A percentile compares a stretch with the other conserved stretches of the same genome.
Conservation (phyloP, 768 basidiomycete species). For the Fomitopsis pulvina region DNA sequence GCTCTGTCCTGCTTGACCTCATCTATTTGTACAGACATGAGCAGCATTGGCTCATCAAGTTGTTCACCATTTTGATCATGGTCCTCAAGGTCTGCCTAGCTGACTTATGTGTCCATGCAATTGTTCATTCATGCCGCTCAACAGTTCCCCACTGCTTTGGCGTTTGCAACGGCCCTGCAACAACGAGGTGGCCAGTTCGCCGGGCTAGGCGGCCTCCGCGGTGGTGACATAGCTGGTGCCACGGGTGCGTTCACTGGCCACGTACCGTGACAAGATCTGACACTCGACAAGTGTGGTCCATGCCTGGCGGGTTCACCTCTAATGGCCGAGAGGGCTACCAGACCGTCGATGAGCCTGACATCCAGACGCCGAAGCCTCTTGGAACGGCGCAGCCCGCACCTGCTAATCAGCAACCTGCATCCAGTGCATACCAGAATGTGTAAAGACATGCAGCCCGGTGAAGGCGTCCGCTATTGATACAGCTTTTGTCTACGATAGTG, state of each 20-base stretch:
- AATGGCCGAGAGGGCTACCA: constrained; percentile 30
- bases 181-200: constrained; percentile 29
- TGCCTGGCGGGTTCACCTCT: constrained; percentile 37
- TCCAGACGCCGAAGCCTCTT: constrained; percentile 18
- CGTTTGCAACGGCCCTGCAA: constrained; percentile 27
- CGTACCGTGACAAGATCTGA: neutral
- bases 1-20: constrained; percentile 61
- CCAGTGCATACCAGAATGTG: constrained; percentile 28
- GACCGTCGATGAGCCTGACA: constrained; percentile 25
- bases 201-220: constrained; percentile 24
- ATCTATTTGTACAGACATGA: constrained; percentile 57
- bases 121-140: too few relatives aligned
- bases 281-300: constrained; percentile 33
- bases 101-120: too few relatives aligned
- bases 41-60: constrained; percentile 48
- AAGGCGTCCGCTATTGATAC: neutral
- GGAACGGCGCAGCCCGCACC: constrained; percentile 17
- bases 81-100: constrained; percentile 36
- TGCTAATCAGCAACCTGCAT: constrained; percentile 15
- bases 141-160: constrained; percentile 31
- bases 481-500: constrained; percentile 8
- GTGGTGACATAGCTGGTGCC: constrained; percentile 26
- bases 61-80: constrained; percentile 39
- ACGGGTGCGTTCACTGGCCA: constrained; percentile 23
- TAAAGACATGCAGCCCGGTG: constrained; percentile 8